These are phyloP conservation scores for Scheffersomyces stambukii DNA, from an alignment of 1,139 yeast species.

Conservation along the genomic window DNA sequence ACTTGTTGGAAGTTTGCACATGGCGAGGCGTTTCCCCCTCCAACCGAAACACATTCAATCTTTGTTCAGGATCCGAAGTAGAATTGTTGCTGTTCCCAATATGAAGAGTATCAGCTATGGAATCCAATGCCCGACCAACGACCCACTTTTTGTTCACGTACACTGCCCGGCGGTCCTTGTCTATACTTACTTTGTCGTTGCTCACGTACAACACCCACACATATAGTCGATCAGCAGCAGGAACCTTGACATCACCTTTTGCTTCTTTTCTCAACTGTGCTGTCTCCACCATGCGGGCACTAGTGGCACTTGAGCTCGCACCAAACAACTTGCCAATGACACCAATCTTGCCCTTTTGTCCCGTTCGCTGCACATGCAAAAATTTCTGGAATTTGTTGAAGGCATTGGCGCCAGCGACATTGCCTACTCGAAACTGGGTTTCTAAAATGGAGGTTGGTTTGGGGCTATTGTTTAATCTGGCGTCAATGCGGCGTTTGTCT, in stretches of 20 bases:
- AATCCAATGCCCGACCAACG: conserved; percentile 74
- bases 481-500: conserved; percentile 38
- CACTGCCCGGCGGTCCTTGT: conserved; percentile 33
- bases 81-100: conserved; percentile 56
- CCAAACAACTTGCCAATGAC: conserved; percentile 17
- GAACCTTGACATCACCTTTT: conserved; percentile 63
- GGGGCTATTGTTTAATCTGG: conserved; percentile 21
- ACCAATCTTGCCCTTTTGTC: too few species aligned
- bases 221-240: conserved; percentile 54
- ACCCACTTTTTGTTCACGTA: conserved; percentile 65
- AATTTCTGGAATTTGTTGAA: conserved; percentile 45
- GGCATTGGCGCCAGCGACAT: conserved; percentile 32
- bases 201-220: conserved; percentile 51
- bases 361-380: conserved; percentile 28
- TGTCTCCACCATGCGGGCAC: conserved; percentile 21
- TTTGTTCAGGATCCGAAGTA: conserved; percentile 37
- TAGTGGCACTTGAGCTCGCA: conserved; percentile 4
- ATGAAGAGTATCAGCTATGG: conserved; percentile 50
- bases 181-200: conserved; percentile 27
- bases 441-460: conserved; percentile 24
- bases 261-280: conserved; percentile 48
- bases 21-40: conserved; percentile 21
- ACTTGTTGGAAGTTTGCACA: conserved; percentile 10
- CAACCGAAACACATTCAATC: conserved; percentile 42
- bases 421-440: conserved; percentile 26